Conservation (phyloP, 768 basidiomycete species). For the Lentinula guzmanii region DNA sequence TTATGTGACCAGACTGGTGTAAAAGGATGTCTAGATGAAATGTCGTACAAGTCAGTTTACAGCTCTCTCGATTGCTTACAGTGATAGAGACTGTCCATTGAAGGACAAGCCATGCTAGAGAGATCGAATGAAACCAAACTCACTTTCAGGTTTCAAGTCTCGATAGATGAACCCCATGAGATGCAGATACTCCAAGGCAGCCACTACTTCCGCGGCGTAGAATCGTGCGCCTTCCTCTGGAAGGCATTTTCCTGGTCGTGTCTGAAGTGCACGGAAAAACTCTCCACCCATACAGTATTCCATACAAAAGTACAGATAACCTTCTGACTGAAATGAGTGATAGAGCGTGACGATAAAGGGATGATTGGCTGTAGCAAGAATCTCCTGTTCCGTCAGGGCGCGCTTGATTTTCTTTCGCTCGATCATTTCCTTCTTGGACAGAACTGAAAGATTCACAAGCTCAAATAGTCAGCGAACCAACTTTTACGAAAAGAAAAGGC, state of each 20-base stretch:
- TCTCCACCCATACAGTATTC: slow-evolving; percentile 99
- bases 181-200: slow-evolving; percentile 97
- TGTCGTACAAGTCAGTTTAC: not conserved
- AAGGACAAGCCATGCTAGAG: not conserved
- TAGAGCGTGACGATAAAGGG: slow-evolving; percentile 99
- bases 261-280: slow-evolving; percentile 97
- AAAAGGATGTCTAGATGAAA: slow-evolving; percentile 78
- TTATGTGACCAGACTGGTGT: slow-evolving; percentile 97
- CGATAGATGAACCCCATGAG: slow-evolving; percentile 99
- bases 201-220: slow-evolving; percentile 97
- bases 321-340: slow-evolving; percentile 98
- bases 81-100: not conserved
- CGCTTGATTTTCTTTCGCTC: slow-evolving; percentile 99
- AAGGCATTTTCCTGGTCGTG: slow-evolving; percentile 93
- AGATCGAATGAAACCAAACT: slow-evolving; percentile 25
- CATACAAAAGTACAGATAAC: slow-evolving; percentile 98
- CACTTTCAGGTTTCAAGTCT: slow-evolving; percentile 99
- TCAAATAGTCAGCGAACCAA: slow-evolving; percentile 17
- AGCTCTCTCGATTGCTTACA: not conserved
- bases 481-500: not conserved
- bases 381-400: slow-evolving; percentile 97
- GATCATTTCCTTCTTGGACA: slow-evolving; percentile 99
- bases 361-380: slow-evolving; percentile 96
- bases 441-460: slow-evolving; percentile 53
- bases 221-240: slow-evolving; percentile 93